These are phyloP conservation scores for Penicillium cosmopolitanum DNA, from an alignment of 495 filamentous ascomycete species.

Conservation along the genomic window DNA sequence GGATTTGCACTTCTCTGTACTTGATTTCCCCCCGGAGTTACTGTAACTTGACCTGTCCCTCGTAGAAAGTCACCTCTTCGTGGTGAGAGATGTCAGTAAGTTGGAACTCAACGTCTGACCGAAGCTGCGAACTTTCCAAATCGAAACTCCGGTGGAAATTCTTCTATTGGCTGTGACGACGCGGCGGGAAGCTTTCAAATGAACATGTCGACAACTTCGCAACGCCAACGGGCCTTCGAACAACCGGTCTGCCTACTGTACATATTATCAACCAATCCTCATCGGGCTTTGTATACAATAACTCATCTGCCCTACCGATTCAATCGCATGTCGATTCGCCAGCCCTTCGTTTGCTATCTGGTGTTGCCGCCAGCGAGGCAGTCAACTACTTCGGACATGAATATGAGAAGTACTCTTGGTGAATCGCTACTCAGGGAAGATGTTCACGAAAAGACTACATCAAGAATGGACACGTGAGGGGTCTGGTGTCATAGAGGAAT, in stretches of 20 bases:
- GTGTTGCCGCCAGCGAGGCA: constrained; percentile 14
- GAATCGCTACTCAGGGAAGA: constrained; percentile 13
- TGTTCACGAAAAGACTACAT: constrained; percentile 11
- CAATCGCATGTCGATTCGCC: constrained; percentile 12
- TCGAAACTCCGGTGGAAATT: constrained; percentile 4
- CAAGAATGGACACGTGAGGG: constrained; percentile 7
- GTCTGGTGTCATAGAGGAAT: constrained; percentile 7
- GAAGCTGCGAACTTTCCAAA: constrained; percentile 9
- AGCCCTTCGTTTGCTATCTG: constrained; percentile 13
- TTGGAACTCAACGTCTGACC: constrained; percentile 10
- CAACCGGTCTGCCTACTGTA: constrained; percentile 5
- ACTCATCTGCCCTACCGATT: constrained; percentile 13
- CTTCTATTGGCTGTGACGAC: constrained; percentile 7
- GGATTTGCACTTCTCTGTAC: no score
- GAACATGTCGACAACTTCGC: constrained; percentile 10
- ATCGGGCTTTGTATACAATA: constrained; percentile 7
- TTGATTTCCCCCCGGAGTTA: no score
- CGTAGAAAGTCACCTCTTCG: constrained; percentile 11
- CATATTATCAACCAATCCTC: constrained; percentile 4
- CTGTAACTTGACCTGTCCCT: constrained; percentile 1
- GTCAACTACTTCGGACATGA: constrained; percentile 1
- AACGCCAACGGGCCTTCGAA: constrained; percentile 7
- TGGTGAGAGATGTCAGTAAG: constrained; percentile 10
- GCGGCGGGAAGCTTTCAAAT: constrained; percentile 8
- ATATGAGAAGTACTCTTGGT: constrained; percentile 11